Evolutionary conservation across 345 rosid species (phyloP), one percentile per base, ranked within the genome.

Genomic region (Anacardium occidentale): DNA sequence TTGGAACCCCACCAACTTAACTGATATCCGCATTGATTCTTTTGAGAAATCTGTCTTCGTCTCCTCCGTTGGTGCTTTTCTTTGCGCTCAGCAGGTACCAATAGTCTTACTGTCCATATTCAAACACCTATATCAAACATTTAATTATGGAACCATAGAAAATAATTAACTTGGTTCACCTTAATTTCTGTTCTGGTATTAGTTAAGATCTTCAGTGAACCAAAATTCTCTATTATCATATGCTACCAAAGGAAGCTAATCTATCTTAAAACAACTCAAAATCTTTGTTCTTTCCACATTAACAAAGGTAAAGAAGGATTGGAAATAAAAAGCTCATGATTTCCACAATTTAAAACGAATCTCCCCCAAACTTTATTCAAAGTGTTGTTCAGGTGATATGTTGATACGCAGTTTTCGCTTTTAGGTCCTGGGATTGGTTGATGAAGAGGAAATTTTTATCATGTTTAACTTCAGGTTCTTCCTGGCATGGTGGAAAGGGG

Each of bases 401-500:
- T 34, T 34, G 37, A 34, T 34, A 34, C 6, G 6, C 37, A 34
- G 34, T 34, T 3, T 15, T 26, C 34, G 13, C 25, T 11, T 58
- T 26, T 25, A 18, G 62, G 9, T 61, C 34, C 15, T 6, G 29
- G 5, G 32, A 34, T 13, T 25, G 15, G 63, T 59, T 12, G 18
- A 11, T 58, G 18, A 59, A 59, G 20, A 26, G 12, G 45, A 21
- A 60, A 32, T n/a, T 32, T 5, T 69, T 62, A 18, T 32, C 17
- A 55, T 66, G 8, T 15, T 48, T 48, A 48, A 22, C 9, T 12
- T 24, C 79, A 90, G 98, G 92, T 92, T 18, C 85, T 92, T 59
- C 88, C 95, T 5, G 97, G 95, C 12, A 94, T 94, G 97, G 90
- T 87, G 75, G 97, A 92, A 70, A 89, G 87, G 81, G 89, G 95